Percentiles rank a stretch among this genome's conserved stretches.
phyloP scores from a whole-genome alignment of 1,284 basidiomycete species.

The Marasmius sp. region DNA sequence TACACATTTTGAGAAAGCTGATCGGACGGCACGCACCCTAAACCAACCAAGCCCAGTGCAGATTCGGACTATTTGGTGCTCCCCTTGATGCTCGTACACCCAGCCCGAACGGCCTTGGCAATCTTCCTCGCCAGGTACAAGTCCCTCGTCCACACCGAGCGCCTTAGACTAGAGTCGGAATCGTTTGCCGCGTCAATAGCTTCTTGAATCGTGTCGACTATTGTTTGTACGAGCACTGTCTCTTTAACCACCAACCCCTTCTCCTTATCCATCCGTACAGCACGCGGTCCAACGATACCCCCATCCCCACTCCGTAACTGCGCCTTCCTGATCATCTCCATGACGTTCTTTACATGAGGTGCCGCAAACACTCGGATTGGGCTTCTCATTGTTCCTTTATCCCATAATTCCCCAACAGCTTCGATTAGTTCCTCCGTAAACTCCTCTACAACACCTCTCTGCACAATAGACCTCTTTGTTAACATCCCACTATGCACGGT shows the following conservation, averaged over 20 bases:
- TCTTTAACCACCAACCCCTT: conserved; percentile 53
- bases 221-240: conserved; percentile 47
- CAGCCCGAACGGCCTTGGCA: conserved; percentile 37
- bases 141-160: conserved; percentile 56
- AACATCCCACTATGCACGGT: conserved; percentile 54
- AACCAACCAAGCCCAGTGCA: conserved; percentile 28
- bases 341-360: conserved; percentile 48
- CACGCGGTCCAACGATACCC: conserved; percentile 52
- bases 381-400: conserved; percentile 30
- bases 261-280: conserved; percentile 41
- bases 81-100: conserved; percentile 43
- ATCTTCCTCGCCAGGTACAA: conserved; percentile 47
- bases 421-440: conserved; percentile 36
- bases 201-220: conserved; percentile 50
- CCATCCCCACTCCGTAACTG: conserved; percentile 42
- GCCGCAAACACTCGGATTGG: conserved; percentile 42
- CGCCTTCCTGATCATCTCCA: conserved; percentile 52
- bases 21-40: conserved; percentile 28
- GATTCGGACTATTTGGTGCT: conserved; percentile 35
- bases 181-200: conserved; percentile 55
- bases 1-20: too few relatives aligned
- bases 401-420: conserved; percentile 33
- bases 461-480: conserved; percentile 70
- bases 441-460: conserved; percentile 56
- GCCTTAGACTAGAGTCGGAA: conserved; percentile 52